Evolutionary conservation across 805 yeast species (phyloP), one percentile per base, ranked within the genome.

Genomic region (Alloascoidea hylecoeti): DNA sequence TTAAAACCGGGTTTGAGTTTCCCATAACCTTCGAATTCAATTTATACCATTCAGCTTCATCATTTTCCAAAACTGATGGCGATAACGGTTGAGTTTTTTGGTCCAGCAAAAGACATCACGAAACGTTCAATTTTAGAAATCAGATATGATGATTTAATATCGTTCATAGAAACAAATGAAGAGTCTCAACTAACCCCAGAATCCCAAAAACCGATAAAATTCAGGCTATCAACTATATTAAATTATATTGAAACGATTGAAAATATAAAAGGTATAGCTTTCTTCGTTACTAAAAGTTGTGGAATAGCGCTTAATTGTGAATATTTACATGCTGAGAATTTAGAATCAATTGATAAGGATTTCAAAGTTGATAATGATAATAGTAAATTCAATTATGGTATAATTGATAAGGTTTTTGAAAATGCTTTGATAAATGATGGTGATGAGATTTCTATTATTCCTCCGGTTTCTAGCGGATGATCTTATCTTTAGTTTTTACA

Each of bases 381-480:
- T 23, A 23, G 13, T 23, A n/a, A n/a, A n/a, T n/a, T n/a, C n/a
- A n/a, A n/a, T n/a, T n/a, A n/a, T n/a, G n/a, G n/a, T n/a, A n/a
- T n/a, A n/a, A 23, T 23, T 23, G 13, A 23, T 9, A 9, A 23
- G 30, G 30, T 23, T 9, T 23, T 23, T 17, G 34, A 19, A 5
- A 39, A 37, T 13, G n/a, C 37, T 4, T 13, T 4, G 12, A 18
- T 51, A 3, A 14, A 3, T 4, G 36, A 34, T 2, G 35, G 36
- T 34, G 48, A 49, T 35, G 55, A 51, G 33, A 41, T 51, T 4
- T 54, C 53, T 3, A 34, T 51, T 9, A 47, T 51, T 30, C 56
- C 56, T 4, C 55, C 56, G 1, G 53, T 51, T 2, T 49, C 55
- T 2, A 52, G 50, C 1, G 56, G 55, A 16, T 50, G 39, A 34